Conservation (phyloP, 495 filamentous ascomycete genomes). For the Aspergillus conjunctus region DNA sequence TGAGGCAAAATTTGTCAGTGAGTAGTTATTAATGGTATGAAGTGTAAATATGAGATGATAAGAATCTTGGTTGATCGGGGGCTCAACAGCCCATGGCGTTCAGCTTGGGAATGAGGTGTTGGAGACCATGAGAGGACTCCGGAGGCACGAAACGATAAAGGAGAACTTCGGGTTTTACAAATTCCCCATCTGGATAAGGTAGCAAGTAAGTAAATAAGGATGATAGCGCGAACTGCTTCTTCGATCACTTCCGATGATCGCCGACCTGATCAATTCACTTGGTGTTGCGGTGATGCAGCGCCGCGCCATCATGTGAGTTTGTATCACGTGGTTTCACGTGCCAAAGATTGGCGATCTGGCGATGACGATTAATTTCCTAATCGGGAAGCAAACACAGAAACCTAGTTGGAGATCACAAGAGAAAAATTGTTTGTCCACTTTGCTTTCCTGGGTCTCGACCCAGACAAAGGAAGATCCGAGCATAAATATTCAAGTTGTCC, state of each 20-base stretch:
- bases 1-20: constrained; percentile 9
- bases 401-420: background rate
- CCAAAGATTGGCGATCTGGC: background rate
- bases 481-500: too few species aligned
- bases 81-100: constrained; percentile 22
- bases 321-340: constrained; percentile 9
- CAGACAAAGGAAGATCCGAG: background rate
- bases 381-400: background rate
- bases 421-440: background rate
- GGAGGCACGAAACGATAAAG: background rate
- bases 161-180: background rate
- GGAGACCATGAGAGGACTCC: background rate
- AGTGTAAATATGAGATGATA: constrained; percentile 2
- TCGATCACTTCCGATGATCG: too few species aligned
- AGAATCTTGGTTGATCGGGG: background rate
- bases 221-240: too few species aligned
- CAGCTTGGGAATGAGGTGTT: background rate
- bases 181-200: background rate
- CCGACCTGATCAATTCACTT: too few species aligned
- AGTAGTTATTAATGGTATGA: background rate
- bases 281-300: background rate
- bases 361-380: background rate
- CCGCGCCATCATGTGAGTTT: background rate
- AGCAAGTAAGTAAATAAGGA: background rate
- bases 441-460: background rate